phyloP scores from a whole-genome alignment of 768 basidiomycete genomes.

The Lenzites betulinus region DNA sequence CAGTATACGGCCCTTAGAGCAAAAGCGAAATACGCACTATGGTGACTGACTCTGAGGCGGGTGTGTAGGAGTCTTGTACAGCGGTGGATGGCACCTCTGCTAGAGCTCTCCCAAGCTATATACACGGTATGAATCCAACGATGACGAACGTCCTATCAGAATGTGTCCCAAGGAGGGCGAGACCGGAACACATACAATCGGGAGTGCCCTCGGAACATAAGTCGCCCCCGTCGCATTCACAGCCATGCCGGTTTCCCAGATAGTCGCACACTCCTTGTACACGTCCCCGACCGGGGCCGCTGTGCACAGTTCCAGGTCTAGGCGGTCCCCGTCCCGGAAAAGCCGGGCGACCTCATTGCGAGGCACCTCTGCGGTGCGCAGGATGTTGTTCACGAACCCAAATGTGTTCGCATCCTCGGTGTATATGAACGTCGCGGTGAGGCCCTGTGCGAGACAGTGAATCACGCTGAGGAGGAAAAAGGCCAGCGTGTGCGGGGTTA shows the following conservation, averaged over 20 bases:
- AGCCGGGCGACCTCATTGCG: conserved; percentile 34
- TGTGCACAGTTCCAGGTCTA: conserved; percentile 45
- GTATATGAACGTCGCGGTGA: conserved; percentile 46
- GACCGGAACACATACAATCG: too few relatives aligned
- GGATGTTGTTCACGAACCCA: conserved; percentile 40
- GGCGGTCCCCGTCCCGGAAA: conserved; percentile 30
- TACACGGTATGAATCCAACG: too few relatives aligned
- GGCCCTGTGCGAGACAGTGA: conserved; percentile 53
- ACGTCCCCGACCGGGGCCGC: conserved; percentile 41
- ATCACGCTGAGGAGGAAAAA: conserved; percentile 54
- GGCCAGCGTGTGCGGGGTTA: conserved; percentile 34
- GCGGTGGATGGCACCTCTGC: too few relatives aligned
- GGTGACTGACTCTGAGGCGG: too few relatives aligned
- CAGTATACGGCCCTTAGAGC: too few relatives aligned
- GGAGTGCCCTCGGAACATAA: conserved; percentile 9
- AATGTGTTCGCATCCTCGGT: conserved; percentile 45
- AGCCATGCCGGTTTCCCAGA: conserved; percentile 8
- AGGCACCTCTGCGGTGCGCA: conserved; percentile 39
- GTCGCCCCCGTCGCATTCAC: background rate
- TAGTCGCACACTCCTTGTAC: conserved; percentile 14
- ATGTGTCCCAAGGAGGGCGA: too few relatives aligned
- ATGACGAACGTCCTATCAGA: too few relatives aligned
- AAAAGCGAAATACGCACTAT: too few relatives aligned
- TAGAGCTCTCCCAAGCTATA: too few relatives aligned
- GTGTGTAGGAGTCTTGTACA: too few relatives aligned